phyloP scores from a whole-genome alignment of 192 early-diverging fungal species.

The Nowakowskiella sp. region DNA sequence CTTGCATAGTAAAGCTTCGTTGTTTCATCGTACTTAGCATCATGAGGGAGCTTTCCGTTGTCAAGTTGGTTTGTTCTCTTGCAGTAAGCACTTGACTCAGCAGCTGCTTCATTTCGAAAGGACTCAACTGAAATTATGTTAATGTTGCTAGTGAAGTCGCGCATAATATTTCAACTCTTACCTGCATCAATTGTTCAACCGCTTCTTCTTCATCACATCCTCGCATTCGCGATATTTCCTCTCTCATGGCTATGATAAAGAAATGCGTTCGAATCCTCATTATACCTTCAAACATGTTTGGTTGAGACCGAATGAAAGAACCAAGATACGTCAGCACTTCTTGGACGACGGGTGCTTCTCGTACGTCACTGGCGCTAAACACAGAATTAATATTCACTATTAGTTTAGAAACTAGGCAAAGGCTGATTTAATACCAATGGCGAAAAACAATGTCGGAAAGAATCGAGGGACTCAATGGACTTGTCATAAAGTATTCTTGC shows the following conservation, averaged over 20 bases:
- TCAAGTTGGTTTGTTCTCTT: constrained; percentile 15
- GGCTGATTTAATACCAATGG: constrained; percentile 39
- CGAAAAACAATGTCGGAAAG: constrained; percentile 58
- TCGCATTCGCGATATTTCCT: constrained; percentile 70
- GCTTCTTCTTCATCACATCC: constrained; percentile 71
- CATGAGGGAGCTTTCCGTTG: constrained; percentile 6
- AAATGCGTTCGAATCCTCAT: constrained; percentile 72
- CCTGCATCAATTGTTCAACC: constrained; percentile 69
- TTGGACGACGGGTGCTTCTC: constrained; percentile 75
- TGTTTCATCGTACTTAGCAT: constrained; percentile 16
- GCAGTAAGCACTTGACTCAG: constrained; percentile 64
- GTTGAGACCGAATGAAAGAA: constrained; percentile 57
- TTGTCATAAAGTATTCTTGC: constrained; percentile 59
- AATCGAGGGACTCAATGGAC: constrained; percentile 60
- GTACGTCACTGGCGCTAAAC: constrained; percentile 59
- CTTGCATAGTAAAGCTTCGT: too few relatives aligned
- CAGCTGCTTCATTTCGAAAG: constrained; percentile 70
- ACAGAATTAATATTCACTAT: background rate
- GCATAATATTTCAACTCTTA: background rate
- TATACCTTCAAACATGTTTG: constrained; percentile 72
- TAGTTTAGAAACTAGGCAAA: background rate
- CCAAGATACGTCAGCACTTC: constrained; percentile 77
- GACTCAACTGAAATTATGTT: constrained; percentile 43
- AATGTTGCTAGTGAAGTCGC: constrained; percentile 7
- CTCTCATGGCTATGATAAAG: constrained; percentile 76